These are phyloP conservation scores for Sabuloglossum arenarium DNA, from an alignment of 495 filamentous ascomycete genomes.

Conservation along the genomic window DNA sequence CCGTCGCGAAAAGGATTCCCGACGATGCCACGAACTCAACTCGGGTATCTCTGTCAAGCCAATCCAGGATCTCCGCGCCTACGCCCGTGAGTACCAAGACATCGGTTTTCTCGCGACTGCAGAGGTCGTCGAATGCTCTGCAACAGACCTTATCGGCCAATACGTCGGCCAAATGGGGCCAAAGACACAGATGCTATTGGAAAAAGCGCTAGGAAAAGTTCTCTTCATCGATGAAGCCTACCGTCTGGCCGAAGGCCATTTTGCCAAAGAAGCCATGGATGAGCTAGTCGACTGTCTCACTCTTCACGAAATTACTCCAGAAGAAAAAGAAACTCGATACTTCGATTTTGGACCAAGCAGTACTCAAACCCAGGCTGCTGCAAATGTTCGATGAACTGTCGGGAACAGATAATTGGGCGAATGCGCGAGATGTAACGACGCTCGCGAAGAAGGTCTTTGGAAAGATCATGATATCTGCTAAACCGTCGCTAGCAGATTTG, in stretches of 20 bases:
- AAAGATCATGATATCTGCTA: conserved; percentile 16
- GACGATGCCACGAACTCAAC: neutral
- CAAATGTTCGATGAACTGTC: neutral
- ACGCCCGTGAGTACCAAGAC: conserved; percentile 19
- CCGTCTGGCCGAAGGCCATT: conserved; percentile 32
- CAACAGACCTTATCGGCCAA: conserved; percentile 19
- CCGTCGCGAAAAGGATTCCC: neutral
- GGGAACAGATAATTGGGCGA: conserved; percentile 32
- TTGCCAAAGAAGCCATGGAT: conserved; percentile 50
- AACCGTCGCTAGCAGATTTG: conserved; percentile 8
- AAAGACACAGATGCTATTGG: conserved; percentile 35
- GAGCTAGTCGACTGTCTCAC: conserved; percentile 49
- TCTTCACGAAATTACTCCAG: conserved; percentile 13
- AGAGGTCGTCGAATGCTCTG: conserved; percentile 21
- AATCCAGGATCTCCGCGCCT: neutral
- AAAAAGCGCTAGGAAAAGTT: conserved; percentile 38
- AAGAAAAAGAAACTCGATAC: conserved; percentile 9
- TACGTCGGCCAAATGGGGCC: conserved; percentile 40
- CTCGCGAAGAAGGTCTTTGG: conserved; percentile 31
- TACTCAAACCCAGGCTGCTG: neutral
- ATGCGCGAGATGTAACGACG: conserved; percentile 41
- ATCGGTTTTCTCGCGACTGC: conserved; percentile 22
- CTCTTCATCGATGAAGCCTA: conserved; percentile 54
- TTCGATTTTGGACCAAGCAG: neutral
- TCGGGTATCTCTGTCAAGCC: neutral